Evolutionary conservation across 257 asterid species (phyloP), one percentile per base, ranked within the genome.

Genomic region (Linaria vulgaris): DNA sequence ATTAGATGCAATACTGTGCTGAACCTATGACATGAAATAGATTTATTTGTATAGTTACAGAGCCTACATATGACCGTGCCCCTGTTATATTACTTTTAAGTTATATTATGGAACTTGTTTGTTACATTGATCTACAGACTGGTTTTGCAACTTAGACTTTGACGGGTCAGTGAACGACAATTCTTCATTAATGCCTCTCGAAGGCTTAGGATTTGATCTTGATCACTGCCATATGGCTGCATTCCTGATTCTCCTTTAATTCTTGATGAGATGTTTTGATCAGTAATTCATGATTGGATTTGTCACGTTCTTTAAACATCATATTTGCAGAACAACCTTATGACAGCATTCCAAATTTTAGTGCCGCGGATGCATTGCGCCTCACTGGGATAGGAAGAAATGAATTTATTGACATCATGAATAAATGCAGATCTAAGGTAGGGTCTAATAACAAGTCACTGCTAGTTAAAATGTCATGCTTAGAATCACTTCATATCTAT

Each of bases 361-460:
- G 96, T 52, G 99, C 99, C 41, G 99, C 99, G 46, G 99, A 94
- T 78, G 95, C 97, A 50, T 79, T 94, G 79, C 81, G 96, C 66
- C 94, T 94, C 54, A 82, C 97, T 13, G 97, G 96, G 53, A 85
- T 94, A 17, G 99, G 99, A 71, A 85, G 99, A 81, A 94, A 94
- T 83, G 99, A 94, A 73, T 94, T 94, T 76, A 94, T 94, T 69
- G 99, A 94, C 78, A 87, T 94, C 76, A 94, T 94, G 99, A 94
- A 90, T 80, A 94, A 87, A 81, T 94, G 99, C 91, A 94, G 97
- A 81, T 94, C 99, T 76, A 94, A 94, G 99, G 99, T 94, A 78
- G 61, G 79, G 64, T 69, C 64, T 55, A 56, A 69, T 27, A 60
- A 59, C 52, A 50, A 38, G 52, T 56, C 50, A 55, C 34, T 17